Base-by-base conservation (phyloP, 495 filamentous ascomycete species). In the Aspergillus haitiensis region DNA sequence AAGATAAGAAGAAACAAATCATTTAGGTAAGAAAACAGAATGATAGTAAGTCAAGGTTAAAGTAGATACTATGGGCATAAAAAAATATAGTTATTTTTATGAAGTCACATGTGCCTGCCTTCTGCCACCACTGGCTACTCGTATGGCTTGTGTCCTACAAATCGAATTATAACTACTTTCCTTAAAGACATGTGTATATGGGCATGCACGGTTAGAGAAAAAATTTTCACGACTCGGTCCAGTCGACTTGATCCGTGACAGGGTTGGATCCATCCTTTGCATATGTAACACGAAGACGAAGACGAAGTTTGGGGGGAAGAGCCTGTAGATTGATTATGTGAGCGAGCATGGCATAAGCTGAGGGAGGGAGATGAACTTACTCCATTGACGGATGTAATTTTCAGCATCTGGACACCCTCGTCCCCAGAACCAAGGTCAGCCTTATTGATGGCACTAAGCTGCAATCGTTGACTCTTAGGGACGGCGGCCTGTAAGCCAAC, bases 221-320 rank as follows among this genome's bases (percentile, higher is more conserved):
- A 6, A 51, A 39, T 18, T 40, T 54, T 71, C 48, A 76, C 39
- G 92, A 90, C 72, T 98, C 94, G 51, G 87, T 84, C 94, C 94
- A 98, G 78, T 97, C 93, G 58, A 97, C 92, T 74, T 97, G 91
- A 65, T 98, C 95, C 66, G 86, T 89, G 7, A 95, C 84, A 52
- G 86, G 77, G 31, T 83, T 81, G n/a, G 76, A 80, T 31, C 84
- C 81, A 53, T 87, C 86, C 64, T 85, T 88, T 39, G 82, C 78
- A 73, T 90, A 97, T 52, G 84, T 85, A 66, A 98, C 82, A 77
- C 90, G 93, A 63, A 98, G 80, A 70, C 95, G 83, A 63, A 98
- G 76, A 36, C 92, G 86, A 57, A 98, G 79, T 69, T 81, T 85
- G 54, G 87, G 75, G 46, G 87, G 88, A 62, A 88, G 80, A 47